These are phyloP conservation scores for Phialocephala sp. DNA, from an alignment of 2,329 filamentous ascomycete species.

Conservation along the genomic window DNA sequence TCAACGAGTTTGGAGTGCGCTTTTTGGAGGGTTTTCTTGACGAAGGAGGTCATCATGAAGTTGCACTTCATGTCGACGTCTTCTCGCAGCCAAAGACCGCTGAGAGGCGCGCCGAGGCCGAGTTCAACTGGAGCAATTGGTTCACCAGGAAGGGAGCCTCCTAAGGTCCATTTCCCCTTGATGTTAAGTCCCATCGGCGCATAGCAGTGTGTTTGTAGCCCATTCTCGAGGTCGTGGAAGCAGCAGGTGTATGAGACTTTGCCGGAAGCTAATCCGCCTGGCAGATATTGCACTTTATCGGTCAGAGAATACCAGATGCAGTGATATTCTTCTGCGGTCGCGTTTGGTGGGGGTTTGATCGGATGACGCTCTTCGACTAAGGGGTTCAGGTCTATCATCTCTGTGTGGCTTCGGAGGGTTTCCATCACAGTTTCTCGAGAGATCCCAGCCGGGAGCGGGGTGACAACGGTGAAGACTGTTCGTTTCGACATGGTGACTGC, in stretches of 20 bases:
- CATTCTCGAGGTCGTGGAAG: conserved; percentile 75
- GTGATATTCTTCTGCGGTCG: conserved; percentile 71
- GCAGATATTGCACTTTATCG: conserved; percentile 77
- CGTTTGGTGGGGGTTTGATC: conserved; percentile 70
- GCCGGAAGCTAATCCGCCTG: conserved; percentile 64
- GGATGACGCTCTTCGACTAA: conserved; percentile 75
- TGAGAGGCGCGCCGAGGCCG: conserved; percentile 66
- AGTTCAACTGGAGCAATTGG: conserved; percentile 68
- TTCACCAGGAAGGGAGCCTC: conserved; percentile 74
- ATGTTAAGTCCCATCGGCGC: conserved; percentile 84
- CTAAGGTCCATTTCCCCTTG: conserved; percentile 77
- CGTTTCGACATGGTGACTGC: conserved; percentile 38
- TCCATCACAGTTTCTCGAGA: conserved; percentile 72
- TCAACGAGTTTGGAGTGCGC: conserved; percentile 75
- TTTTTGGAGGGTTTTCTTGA: conserved; percentile 82
- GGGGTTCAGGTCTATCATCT: conserved; percentile 90
- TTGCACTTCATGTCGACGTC: conserved; percentile 86
- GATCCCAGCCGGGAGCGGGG: conserved; percentile 73
- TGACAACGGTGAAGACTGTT: conserved; percentile 77
- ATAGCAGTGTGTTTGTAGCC: conserved; percentile 83
- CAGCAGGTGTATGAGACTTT: conserved; percentile 80
- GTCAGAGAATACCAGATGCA: conserved; percentile 81
- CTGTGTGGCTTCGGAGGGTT: conserved; percentile 77
- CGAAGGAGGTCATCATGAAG: conserved; percentile 74
- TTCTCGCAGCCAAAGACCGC: conserved; percentile 82